Evolutionary conservation across 495 filamentous ascomycete genomes (phyloP), one percentile per base, ranked within the genome.

Genomic region (Tuber borchii): DNA sequence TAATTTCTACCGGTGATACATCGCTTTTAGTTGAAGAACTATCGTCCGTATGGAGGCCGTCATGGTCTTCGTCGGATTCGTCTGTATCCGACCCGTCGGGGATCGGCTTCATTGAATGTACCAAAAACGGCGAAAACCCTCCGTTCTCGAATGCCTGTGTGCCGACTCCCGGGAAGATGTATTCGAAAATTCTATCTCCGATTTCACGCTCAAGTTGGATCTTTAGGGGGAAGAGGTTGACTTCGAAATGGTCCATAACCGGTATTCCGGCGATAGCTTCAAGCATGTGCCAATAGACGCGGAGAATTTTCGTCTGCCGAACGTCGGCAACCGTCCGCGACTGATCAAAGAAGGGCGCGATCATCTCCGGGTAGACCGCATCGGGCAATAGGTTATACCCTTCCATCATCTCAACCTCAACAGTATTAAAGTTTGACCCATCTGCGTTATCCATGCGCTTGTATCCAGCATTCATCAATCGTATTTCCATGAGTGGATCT

Each of bases 181-280:
- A 99, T 84, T 98, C 95, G 81, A 98, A 97, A 31, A 99, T 87
- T 83, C 90, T 94, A 83, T 96, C 94, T 16, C 94, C 95, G 73
- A 98, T 89, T 80, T 98, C 95, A 34, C 89, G 90, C 84, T 99
- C 95, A 39, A 99, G 87, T 83, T 99, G 96, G 43, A 99, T 89
- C 82, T 93, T 97, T 79, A 99, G 88, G 1, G 95, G 95, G 83
- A 95, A 94, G 16, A 98, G 85, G 76, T 94, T 92, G 71, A 99
- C 92, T 83, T 99, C 95, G 78, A 99, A 99, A 82, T 96, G 92
- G 78, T 98, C 94, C 87, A 98, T 90, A 69, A 99, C 94, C 1
- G 95, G 94, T 79, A 99, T 98, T 46, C 95, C 95, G 65, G 95
- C 95, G 82, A 99, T 97, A 48, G 95, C 95, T 83, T 99, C 95